phyloP scores from a whole-genome alignment of 1,284 basidiomycete genomes.

The Ganoderma meredithae region DNA sequence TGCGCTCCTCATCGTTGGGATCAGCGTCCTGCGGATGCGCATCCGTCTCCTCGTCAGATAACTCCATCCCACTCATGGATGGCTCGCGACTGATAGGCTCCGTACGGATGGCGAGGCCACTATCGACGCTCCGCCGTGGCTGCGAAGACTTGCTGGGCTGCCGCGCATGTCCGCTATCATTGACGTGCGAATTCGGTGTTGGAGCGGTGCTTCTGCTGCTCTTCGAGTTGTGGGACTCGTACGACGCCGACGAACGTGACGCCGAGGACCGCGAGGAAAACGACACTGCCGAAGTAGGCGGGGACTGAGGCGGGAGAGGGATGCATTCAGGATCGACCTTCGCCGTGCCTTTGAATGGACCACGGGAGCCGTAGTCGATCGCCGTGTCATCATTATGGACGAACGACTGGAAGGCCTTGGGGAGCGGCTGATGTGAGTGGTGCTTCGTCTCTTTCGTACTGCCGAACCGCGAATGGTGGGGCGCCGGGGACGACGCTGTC shows the following conservation, averaged over 20 bases:
- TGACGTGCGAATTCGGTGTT: conserved; percentile 40
- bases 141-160: conserved; percentile 28
- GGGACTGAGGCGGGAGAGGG: conserved; percentile 70
- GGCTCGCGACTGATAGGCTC: conserved; percentile 32
- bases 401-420: conserved; percentile 33
- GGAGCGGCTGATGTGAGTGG: conserved; percentile 34
- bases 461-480: conserved; percentile 26
- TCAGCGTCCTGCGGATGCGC: conserved; percentile 32
- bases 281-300: conserved; percentile 72
- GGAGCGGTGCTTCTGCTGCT: conserved; percentile 47
- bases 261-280: conserved; percentile 74
- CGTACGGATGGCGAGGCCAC: conserved; percentile 29
- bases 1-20: conserved; percentile 50
- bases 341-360: conserved; percentile 31
- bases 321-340: conserved; percentile 62
- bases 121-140: conserved; percentile 34
- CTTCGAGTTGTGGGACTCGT: conserved; percentile 43
- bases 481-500: conserved; percentile 27
- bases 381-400: conserved; percentile 43
- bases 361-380: conserved; percentile 34
- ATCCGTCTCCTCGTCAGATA: conserved; percentile 37
- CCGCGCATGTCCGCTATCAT: conserved; percentile 30
- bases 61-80: conserved; percentile 32
- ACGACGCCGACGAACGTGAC: conserved; percentile 57
- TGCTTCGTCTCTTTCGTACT: conserved; percentile 36